These are phyloP conservation scores for Lupinus albus DNA, from an alignment of 306 rosid genomes.

Conservation along the genomic window DNA sequence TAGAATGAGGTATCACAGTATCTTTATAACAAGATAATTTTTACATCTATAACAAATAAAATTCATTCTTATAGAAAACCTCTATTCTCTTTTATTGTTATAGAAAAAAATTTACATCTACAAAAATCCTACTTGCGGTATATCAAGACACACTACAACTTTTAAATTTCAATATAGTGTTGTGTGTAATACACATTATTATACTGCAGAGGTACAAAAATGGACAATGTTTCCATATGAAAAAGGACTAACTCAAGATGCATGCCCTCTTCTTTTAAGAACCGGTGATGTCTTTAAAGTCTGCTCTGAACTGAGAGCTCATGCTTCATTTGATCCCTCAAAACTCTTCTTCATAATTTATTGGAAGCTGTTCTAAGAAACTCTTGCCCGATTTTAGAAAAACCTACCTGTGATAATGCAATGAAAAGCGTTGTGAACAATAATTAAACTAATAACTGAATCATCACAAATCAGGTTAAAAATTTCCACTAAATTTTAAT, in stretches of 20 bases:
- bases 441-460: neutral
- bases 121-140: too few relatives aligned
- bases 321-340: constrained; percentile 77
- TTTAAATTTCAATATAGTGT: too few relatives aligned
- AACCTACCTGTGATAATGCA: constrained; percentile 58
- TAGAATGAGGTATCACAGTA: too few relatives aligned
- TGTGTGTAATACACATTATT: too few relatives aligned
- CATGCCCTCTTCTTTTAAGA: neutral
- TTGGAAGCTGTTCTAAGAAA: constrained; percentile 84
- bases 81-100: too few relatives aligned
- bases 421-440: constrained; percentile 10
- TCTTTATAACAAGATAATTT: too few relatives aligned
- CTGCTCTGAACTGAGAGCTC: constrained; percentile 64
- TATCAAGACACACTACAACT: too few relatives aligned
- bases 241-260: neutral
- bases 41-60: too few relatives aligned
- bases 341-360: constrained; percentile 75
- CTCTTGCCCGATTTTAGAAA: constrained; percentile 59
- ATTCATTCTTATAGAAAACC: too few relatives aligned
- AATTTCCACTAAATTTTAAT: neutral
- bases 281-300: constrained; percentile 46
- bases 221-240: constrained; percentile 17
- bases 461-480: constrained; percentile 26
- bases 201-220: too few relatives aligned
- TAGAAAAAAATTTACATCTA: too few relatives aligned